phyloP scores from a whole-genome alignment of 306 rosid species.

The Fagus crenata region DNA sequence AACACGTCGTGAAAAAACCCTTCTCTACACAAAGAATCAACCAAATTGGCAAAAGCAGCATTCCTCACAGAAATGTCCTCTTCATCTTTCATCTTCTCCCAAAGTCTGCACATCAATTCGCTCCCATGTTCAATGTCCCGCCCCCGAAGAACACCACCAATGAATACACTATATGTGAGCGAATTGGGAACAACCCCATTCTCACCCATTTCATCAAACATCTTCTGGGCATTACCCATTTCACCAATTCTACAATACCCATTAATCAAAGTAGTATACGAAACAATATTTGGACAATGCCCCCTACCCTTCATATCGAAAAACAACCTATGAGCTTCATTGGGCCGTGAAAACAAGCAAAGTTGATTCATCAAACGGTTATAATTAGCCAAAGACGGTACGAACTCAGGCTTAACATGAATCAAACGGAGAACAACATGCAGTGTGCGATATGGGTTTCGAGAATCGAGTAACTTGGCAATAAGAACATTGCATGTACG shows the following conservation, averaged over 20 bases:
- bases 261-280: conserved; percentile 68
- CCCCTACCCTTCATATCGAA: conserved; percentile 69
- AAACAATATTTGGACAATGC: conserved; percentile 65
- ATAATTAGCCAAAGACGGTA: conserved; percentile 67
- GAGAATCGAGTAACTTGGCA: conserved; percentile 61
- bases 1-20: conserved; percentile 67
- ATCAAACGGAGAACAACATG: conserved; percentile 36
- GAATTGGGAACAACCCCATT: conserved; percentile 56
- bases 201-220: conserved; percentile 80
- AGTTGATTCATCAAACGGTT: conserved; percentile 80
- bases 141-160: conserved; percentile 52
- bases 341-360: conserved; percentile 48
- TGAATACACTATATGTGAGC: conserved; percentile 53
- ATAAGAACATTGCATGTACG: conserved; percentile 77
- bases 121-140: conserved; percentile 58
- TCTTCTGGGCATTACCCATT: conserved; percentile 47
- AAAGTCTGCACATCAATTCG: conserved; percentile 49
- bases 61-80: conserved; percentile 39
- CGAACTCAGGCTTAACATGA: conserved; percentile 52
- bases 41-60: conserved; percentile 64
- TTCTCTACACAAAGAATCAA: conserved; percentile 63
- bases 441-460: conserved; percentile 50
- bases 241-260: conserved; percentile 59
- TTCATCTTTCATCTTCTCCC: conserved; percentile 66
- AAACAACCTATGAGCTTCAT: conserved; percentile 59